Base-by-base conservation (phyloP, 768 basidiomycete genomes). In the Sporobolomyces phaffii region DNA sequence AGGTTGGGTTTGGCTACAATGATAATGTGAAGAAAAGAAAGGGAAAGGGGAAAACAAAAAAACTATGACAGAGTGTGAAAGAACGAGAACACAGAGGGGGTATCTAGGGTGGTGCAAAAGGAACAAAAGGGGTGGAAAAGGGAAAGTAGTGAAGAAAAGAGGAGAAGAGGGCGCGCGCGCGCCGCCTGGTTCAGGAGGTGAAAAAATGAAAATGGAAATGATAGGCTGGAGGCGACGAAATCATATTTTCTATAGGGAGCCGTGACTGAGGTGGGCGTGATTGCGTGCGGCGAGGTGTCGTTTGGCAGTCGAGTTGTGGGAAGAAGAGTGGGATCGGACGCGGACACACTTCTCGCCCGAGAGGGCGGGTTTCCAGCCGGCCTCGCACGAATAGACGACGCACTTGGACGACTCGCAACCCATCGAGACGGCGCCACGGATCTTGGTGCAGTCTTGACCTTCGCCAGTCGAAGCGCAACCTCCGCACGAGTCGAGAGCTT, bases 371-470 rank as follows among this genome's bases (percentile, higher is more conserved):
- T 56, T 56, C 62, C 62, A 73, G 5, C 71, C 73, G 1, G 41
- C 40, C 17, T 53, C 52, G 60, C 77, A 77, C 76, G 73, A 73
- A 80, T 80, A 75, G 52, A 82, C 78, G 36, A 78, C 51, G 66
- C 81, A 83, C 31, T 68, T 47, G 15, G 80, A 78, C 11, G 66
- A 58, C 5, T 70, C 69, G 73, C 81, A 81, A 18, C 69, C 70
- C 17, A 73, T 69, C n/a, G 72, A 70, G 5, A 41, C 51, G 11
- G 82, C 85, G 51, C 84, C 83, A 52, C 78, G 68, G 69, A 90
- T 88, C 54, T 81, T 77, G 24, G 84, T 85, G 77, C 88, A 91
- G 77, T 91, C 87, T 76, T 84, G 79, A 28, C 89, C 89, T 54
- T 79, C 76, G 24, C 85, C 84, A 26, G 82, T 77, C 18, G 83